Base-by-base conservation (phyloP, 2,329 filamentous ascomycete species). In the Emergomyces orientalis region DNA sequence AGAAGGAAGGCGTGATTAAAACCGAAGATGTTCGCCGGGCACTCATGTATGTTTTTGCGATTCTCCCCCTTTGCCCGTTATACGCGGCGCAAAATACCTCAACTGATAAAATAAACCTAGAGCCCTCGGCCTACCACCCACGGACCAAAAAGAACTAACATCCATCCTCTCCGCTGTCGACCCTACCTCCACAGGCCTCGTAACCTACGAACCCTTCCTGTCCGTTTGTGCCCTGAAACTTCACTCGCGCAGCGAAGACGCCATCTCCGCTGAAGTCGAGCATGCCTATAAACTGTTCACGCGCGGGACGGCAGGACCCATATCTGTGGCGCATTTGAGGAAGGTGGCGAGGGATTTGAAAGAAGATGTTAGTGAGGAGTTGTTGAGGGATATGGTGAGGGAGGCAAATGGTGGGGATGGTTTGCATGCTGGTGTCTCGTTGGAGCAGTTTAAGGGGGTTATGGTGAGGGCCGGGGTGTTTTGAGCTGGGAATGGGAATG, bases 321-420 rank as follows among this genome's bases (percentile, higher is more conserved):
- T 99, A 67, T 94, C 89, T 1, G 71, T 97, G 34, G 83, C 82
- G 19, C 88, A 96, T 76, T 77, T 99, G 72, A 84, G 85, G 71
- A 82, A 88, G 70, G 87, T 97, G 61, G 91, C 92, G 51, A 86
- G 84, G 68, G 84, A 90, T 69, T 77, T 99, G 69, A 90, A 91
- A 76, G 91, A 96, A 76, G 90, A 87, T 65, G 87, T 96, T 30
- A 84, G 85, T 64, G 94, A 97, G 70, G 87, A 90, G 58, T 77
- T 96, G 71, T 78, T 99, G 71, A 86, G 85, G 77, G 91, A 97
- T 78, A 99, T 99, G 94, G 88, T 99, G 63, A 79, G 91, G 58
- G 93, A 97, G 80, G 94, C 93, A 58, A 97, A 95, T 75, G 90
- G 89, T 2, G 91, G 90, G 1, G 85, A 82, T 3, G 87, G 88